Conservation (phyloP, 192 early-diverging fungal species). For the Coemansia sp. region DNA sequence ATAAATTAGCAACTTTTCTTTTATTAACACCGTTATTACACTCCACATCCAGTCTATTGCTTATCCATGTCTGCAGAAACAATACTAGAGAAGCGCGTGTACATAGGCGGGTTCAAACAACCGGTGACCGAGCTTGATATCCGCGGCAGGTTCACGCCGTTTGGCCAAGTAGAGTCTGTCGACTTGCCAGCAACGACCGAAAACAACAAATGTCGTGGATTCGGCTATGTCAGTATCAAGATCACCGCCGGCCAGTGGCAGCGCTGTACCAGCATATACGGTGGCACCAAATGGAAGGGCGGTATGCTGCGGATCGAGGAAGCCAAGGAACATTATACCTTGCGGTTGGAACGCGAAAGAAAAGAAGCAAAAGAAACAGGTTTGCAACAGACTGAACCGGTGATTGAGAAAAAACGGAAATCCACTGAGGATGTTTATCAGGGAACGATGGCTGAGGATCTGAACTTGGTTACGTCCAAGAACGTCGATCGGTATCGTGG, state of each 20-base stretch:
- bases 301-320: slow-evolving; percentile 74
- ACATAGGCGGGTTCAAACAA: slow-evolving; percentile 74
- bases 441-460: slow-evolving; percentile 61
- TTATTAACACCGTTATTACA: not conserved
- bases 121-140: slow-evolving; percentile 61
- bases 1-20: not conserved
- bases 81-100: slow-evolving; percentile 63
- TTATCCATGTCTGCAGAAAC: slow-evolving; percentile 21
- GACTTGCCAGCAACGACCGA: slow-evolving; percentile 12
- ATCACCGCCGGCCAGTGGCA: slow-evolving; percentile 68
- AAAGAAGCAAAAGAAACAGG: slow-evolving; percentile 30
- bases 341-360: slow-evolving; percentile 57
- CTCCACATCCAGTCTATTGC: not conserved
- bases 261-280: slow-evolving; percentile 71
- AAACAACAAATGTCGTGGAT: slow-evolving; percentile 61
- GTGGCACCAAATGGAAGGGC: slow-evolving; percentile 86
- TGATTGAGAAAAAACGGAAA: slow-evolving; percentile 51
- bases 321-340: slow-evolving; percentile 71
- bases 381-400: slow-evolving; percentile 38
- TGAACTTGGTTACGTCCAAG: slow-evolving; percentile 70
- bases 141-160: slow-evolving; percentile 68
- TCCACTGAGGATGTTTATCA: slow-evolving; percentile 31
- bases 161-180: slow-evolving; percentile 61
- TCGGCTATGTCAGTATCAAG: slow-evolving; percentile 70
- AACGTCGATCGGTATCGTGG: slow-evolving; percentile 64